phyloP scores from a whole-genome alignment of 106 monocot species.

The Apostasia shenzhenica region DNA sequence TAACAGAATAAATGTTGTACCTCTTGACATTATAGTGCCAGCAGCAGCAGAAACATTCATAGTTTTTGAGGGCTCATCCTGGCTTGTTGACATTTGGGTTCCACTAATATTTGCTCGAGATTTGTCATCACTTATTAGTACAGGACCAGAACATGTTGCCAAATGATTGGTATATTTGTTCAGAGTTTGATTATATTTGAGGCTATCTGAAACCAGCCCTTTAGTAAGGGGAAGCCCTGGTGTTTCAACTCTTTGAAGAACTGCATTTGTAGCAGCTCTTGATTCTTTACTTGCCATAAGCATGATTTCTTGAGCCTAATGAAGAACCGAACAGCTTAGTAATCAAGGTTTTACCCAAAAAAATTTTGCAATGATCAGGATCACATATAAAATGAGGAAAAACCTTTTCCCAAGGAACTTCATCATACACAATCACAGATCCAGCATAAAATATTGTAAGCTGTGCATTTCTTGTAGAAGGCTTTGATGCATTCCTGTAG shows the following conservation, averaged over 20 bases:
- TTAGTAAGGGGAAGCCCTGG: slow-evolving; percentile 4
- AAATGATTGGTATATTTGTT: not conserved
- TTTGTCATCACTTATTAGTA: not conserved
- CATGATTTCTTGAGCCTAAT: slow-evolving; percentile 72
- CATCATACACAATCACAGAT: slow-evolving; percentile 53
- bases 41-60: slow-evolving; percentile 3
- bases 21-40: slow-evolving; percentile 15
- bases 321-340: not conserved
- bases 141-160: slow-evolving; percentile 10
- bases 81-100: not conserved
- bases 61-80: slow-evolving; percentile 8
- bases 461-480: slow-evolving; percentile 24
- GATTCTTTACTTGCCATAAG: slow-evolving; percentile 40
- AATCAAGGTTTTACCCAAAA: not conserved
- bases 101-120: not conserved
- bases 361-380: not conserved
- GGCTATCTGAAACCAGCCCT: slow-evolving; percentile 4
- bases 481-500: slow-evolving; percentile 26
- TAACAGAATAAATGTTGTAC: slow-evolving; percentile 7
- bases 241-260: slow-evolving; percentile 16
- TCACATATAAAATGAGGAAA: not conserved
- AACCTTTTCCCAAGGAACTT: slow-evolving; percentile 79
- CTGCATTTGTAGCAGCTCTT: slow-evolving; percentile 10
- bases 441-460: slow-evolving; percentile 78
- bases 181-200: not conserved